phyloP scores from a whole-genome alignment of 1,284 basidiomycete species.

The Papiliotrema laurentii region DNA sequence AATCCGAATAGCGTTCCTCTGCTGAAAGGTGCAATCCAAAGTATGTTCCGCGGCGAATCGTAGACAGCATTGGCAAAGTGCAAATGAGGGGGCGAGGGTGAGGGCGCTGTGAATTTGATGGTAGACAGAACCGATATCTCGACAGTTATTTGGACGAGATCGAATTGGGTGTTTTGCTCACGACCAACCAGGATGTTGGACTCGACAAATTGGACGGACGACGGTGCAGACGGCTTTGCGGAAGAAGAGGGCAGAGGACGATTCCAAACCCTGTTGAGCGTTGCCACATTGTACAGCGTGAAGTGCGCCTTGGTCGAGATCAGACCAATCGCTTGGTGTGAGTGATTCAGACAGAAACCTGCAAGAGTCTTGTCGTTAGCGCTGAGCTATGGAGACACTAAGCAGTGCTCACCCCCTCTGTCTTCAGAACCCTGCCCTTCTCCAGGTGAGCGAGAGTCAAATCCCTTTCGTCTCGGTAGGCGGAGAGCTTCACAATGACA shows the following conservation, averaged over 20 bases:
- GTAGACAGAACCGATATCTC: conserved; percentile 33
- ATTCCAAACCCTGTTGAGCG: conserved; percentile 35
- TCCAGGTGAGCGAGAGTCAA: conserved; percentile 3
- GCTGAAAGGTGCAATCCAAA: conserved; percentile 32
- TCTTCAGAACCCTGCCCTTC: conserved; percentile 26
- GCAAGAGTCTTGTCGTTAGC: conserved; percentile 18
- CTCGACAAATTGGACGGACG: conserved; percentile 36
- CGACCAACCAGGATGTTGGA: conserved; percentile 38
- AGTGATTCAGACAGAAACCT: conserved; percentile 36
- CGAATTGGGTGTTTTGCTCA: conserved; percentile 31
- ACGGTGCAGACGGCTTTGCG: conserved; percentile 8
- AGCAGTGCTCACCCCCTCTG: conserved; percentile 26
- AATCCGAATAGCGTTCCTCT: conserved; percentile 32
- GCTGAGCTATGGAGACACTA: no score
- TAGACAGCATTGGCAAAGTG: conserved; percentile 35
- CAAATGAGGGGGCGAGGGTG: conserved; percentile 8
- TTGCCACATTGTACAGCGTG: conserved; percentile 31
- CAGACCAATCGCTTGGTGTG: conserved; percentile 37
- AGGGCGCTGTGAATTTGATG: conserved; percentile 27
- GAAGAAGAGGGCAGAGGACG: conserved; percentile 28
- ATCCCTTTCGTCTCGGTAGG: conserved; percentile 4
- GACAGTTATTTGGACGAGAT: conserved; percentile 39
- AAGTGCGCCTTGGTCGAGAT: conserved; percentile 27
- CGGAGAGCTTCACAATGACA: conserved; percentile 21
- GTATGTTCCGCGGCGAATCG: conserved; percentile 20